A percentile compares a stretch with the other conserved stretches of the same genome.
Conservation (phyloP, 2,329 filamentous ascomycete species). For the Bipolaris cookei region DNA sequence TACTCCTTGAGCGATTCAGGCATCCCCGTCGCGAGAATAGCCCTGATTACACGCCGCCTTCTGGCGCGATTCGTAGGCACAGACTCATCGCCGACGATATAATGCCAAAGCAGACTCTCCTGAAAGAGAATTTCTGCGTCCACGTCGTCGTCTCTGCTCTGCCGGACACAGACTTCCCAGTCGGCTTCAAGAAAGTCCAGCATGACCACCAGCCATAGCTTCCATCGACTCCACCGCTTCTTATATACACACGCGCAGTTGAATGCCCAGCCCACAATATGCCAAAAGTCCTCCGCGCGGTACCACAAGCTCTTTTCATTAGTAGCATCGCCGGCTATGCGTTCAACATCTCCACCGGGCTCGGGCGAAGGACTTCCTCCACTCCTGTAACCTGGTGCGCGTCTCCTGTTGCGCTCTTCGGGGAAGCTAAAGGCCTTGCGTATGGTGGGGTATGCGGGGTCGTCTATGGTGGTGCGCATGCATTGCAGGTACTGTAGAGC, state of each 20-base stretch:
- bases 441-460: conserved; percentile 69
- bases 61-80: conserved; percentile 46
- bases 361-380: conserved; percentile 35
- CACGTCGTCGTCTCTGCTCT: conserved; percentile 26
- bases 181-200: conserved; percentile 78
- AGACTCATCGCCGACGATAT: conserved; percentile 55
- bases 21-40: conserved; percentile 70
- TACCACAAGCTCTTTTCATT: conserved; percentile 72
- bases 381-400: conserved; percentile 24
- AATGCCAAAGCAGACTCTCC: conserved; percentile 67
- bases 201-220: conserved; percentile 78
- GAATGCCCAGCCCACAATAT: conserved; percentile 87
- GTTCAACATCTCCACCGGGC: conserved; percentile 50
- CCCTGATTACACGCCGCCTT: conserved; percentile 64
- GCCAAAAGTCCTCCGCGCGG: conserved; percentile 87
- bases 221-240: conserved; percentile 81
- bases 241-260: conserved; percentile 80
- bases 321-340: conserved; percentile 58
- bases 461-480: conserved; percentile 69
- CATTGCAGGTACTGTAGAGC: conserved; percentile 74
- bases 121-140: conserved; percentile 45
- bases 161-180: conserved; percentile 62
- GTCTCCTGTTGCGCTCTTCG: conserved; percentile 33
- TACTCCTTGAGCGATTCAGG: conserved; percentile 62
- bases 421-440: conserved; percentile 74